phyloP scores from a whole-genome alignment of 176 grass and related monocot species.

The Melocanna baccifera region DNA sequence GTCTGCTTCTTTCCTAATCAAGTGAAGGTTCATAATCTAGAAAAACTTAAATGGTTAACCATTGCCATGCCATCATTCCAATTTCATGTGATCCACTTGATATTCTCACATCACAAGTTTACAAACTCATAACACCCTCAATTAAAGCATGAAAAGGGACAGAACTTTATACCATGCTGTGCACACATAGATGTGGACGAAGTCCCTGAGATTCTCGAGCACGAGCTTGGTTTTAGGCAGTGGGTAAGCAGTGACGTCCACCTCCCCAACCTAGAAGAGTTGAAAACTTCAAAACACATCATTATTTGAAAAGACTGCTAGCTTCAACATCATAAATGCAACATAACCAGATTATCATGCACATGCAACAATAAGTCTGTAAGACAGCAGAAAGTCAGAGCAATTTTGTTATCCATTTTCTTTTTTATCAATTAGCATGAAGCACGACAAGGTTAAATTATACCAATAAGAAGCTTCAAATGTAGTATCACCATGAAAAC shows the following conservation, averaged over 20 bases:
- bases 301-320: background rate
- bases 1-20: slow-evolving; percentile 72
- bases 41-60: slow-evolving; percentile 31
- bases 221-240: slow-evolving; percentile 75
- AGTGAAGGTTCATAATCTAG: slow-evolving; percentile 82
- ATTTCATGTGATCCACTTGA: background rate
- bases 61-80: background rate
- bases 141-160: background rate
- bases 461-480: slow-evolving; percentile 8
- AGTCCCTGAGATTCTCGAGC: slow-evolving; percentile 75
- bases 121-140: too few species aligned
- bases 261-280: slow-evolving; percentile 46
- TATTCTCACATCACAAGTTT: background rate
- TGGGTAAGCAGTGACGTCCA: slow-evolving; percentile 68
- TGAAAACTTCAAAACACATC: background rate
- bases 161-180: slow-evolving; percentile 59
- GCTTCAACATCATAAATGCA: background rate
- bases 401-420: background rate
- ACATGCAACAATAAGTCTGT: background rate
- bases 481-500: background rate
- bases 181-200: slow-evolving; percentile 65
- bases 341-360: background rate
- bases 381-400: background rate
- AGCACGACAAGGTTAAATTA: background rate
- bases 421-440: background rate